These are phyloP conservation scores for Blastomyces gilchristii DNA, from an alignment of 2,329 filamentous ascomycete species.

Conservation along the genomic window DNA sequence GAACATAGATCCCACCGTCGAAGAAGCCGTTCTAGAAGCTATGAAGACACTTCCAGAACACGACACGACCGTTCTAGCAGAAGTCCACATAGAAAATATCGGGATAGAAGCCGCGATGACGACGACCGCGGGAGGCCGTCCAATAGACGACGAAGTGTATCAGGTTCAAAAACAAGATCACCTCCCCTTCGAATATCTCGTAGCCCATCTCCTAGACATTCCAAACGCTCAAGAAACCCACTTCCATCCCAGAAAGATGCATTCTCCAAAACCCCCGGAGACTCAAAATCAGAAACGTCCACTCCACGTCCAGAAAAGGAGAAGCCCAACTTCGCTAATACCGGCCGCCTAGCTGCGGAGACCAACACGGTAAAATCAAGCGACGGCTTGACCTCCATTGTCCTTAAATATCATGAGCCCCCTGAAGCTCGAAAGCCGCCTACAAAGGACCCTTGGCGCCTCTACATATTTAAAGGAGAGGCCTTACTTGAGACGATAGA, in stretches of 20 bases:
- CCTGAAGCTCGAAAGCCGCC: conserved; percentile 83
- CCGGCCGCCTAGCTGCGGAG: conserved; percentile 75
- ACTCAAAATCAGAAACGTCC: conserved; percentile 18
- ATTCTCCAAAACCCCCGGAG: conserved; percentile 27
- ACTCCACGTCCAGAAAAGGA: conserved; percentile 46
- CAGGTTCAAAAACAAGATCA: conserved; percentile 14
- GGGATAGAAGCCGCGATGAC: conserved; percentile 17
- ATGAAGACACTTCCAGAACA: conserved; percentile 14
- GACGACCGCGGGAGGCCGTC: conserved; percentile 14
- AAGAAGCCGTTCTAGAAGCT: conserved; percentile 11
- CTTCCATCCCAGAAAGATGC: conserved; percentile 40
- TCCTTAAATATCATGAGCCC: conserved; percentile 94
- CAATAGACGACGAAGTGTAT: conserved; percentile 19
- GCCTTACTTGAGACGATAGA: conserved; percentile 75
- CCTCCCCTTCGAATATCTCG: conserved; percentile 13
- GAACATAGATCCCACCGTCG: conserved; percentile 9
- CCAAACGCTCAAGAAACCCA: conserved; percentile 30
- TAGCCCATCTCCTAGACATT: conserved; percentile 19
- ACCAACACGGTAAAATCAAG: conserved; percentile 62
- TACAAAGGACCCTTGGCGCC: conserved; percentile 66
- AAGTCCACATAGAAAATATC: conserved; percentile 21
- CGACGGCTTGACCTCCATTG: conserved; percentile 54
- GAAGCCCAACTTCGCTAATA: conserved; percentile 74
- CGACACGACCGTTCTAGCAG: conserved; percentile 22
- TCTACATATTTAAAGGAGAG: conserved; percentile 83